Evolutionary conservation across 2,329 filamentous ascomycete genomes (phyloP).

Genomic region (Penicillium concentricum): DNA sequence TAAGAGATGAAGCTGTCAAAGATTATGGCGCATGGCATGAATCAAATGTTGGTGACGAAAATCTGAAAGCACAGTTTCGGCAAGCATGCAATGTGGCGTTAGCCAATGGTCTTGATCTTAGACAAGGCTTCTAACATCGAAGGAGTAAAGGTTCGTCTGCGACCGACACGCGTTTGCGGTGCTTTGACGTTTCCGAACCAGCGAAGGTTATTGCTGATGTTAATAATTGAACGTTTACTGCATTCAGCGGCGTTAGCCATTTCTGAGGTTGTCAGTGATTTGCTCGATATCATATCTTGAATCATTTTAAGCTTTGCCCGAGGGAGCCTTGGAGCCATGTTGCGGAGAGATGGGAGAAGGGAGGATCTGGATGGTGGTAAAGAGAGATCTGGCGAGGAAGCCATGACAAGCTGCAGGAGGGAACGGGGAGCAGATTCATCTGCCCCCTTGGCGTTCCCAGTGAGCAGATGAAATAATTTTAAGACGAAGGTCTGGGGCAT

Average conservation of each 20-base stretch:
- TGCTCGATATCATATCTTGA: conserved; percentile 11
- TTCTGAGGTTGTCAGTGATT: conserved; percentile 10
- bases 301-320: conserved; percentile 11
- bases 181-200: conserved; percentile 14
- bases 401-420: too few species aligned
- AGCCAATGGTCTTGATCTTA: too few species aligned
- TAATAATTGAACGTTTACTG: conserved; percentile 11
- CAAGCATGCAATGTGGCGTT: too few species aligned
- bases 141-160: conserved; percentile 21
- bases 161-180: conserved; percentile 20
- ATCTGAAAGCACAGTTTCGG: too few species aligned
- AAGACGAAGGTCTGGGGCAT: too few species aligned
- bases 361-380: too few species aligned
- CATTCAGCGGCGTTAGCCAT: conserved; percentile 14
- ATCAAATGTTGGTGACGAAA: too few species aligned
- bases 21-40: neutral
- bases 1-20: neutral
- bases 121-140: conserved; percentile 24
- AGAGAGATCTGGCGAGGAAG: too few species aligned
- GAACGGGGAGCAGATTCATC: too few species aligned
- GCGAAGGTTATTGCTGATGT: conserved; percentile 9
- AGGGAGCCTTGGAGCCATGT: conserved; percentile 7
- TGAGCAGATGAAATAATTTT: too few species aligned
- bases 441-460: too few species aligned
- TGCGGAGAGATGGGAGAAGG: neutral